Conservation (phyloP, 257 asterid genomes). For the Verbascum thapsus region DNA sequence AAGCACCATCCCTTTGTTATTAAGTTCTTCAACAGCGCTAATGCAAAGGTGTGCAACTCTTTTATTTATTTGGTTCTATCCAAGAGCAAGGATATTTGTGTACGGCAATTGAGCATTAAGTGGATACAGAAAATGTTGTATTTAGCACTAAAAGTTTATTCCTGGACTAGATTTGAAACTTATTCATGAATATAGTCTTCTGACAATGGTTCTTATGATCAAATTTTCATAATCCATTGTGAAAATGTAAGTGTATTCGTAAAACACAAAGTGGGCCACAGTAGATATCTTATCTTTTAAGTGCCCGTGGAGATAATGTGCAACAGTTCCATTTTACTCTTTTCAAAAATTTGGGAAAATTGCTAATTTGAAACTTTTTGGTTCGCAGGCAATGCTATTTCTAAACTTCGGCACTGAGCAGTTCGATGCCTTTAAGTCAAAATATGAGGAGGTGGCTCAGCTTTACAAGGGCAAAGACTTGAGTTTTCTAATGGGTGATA, state of each 20-base stretch:
- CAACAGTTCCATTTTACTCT: background rate
- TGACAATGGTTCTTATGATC: no score
- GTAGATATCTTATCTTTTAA: background rate
- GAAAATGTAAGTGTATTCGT: constrained; percentile 9
- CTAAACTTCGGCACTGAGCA: constrained; percentile 58
- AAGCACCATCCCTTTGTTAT: constrained; percentile 74
- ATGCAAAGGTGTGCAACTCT: constrained; percentile 56
- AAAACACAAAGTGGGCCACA: constrained; percentile 2
- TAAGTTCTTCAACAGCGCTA: constrained; percentile 66
- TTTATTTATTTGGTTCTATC: constrained; percentile 22
- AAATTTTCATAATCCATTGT: background rate
- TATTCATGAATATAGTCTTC: no score
- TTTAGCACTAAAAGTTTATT: constrained; percentile 12
- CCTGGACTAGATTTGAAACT: background rate
- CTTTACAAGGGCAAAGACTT: constrained; percentile 66
- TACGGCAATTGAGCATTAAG: constrained; percentile 6
- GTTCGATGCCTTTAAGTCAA: constrained; percentile 67
- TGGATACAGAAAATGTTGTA: background rate
- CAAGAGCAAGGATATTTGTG: background rate
- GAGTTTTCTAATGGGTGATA: constrained; percentile 79
- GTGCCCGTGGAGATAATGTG: background rate
- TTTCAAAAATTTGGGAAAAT: constrained; percentile 11
- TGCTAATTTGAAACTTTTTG: constrained; percentile 25
- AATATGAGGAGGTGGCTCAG: constrained; percentile 70
- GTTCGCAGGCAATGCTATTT: constrained; percentile 82